phyloP scores from a whole-genome alignment of 1,139 yeast genomes.

The Yamadazyma diospyri region DNA sequence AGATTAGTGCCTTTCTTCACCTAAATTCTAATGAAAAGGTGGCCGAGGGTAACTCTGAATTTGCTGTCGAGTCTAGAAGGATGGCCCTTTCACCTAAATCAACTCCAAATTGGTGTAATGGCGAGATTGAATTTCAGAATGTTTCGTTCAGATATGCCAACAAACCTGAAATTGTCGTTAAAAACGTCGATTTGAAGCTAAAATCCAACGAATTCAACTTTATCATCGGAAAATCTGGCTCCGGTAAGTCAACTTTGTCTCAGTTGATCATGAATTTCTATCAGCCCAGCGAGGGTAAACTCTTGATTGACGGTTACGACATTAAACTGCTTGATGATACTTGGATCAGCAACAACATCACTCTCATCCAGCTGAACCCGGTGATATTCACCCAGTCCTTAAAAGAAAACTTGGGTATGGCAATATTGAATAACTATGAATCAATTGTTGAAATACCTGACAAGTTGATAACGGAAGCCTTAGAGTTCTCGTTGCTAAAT shows the following conservation, averaged over 20 bases:
- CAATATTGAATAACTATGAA: slow-evolving; percentile 25
- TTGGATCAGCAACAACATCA: slow-evolving; percentile 63
- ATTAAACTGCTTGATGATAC: slow-evolving; percentile 37
- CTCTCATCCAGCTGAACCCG: slow-evolving; percentile 71
- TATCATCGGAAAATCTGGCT: slow-evolving; percentile 82
- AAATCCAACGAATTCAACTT: slow-evolving; percentile 50
- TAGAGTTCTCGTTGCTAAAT: slow-evolving; percentile 48
- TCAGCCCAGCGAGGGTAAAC: slow-evolving; percentile 54
- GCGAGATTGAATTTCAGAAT: slow-evolving; percentile 47
- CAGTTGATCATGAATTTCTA: slow-evolving; percentile 62
- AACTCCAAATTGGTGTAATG: slow-evolving; percentile 33
- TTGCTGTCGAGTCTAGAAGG: not conserved
- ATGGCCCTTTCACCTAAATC: slow-evolving; percentile 6
- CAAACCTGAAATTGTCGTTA: slow-evolving; percentile 46
- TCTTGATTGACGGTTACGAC: slow-evolving; percentile 53
- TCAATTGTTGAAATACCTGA: slow-evolving; percentile 21
- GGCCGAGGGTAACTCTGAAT: not conserved
- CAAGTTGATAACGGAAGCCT: slow-evolving; percentile 38
- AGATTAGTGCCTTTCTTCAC: slow-evolving; percentile 26
- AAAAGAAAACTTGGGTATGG: slow-evolving; percentile 57
- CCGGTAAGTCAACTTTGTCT: slow-evolving; percentile 85
- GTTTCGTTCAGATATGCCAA: slow-evolving; percentile 63
- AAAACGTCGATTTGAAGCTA: slow-evolving; percentile 43
- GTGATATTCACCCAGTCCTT: slow-evolving; percentile 63
- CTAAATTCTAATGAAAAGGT: slow-evolving; percentile 11